Base-by-base conservation (phyloP, 495 filamentous ascomycete genomes). In the Xylaria intraflava region DNA sequence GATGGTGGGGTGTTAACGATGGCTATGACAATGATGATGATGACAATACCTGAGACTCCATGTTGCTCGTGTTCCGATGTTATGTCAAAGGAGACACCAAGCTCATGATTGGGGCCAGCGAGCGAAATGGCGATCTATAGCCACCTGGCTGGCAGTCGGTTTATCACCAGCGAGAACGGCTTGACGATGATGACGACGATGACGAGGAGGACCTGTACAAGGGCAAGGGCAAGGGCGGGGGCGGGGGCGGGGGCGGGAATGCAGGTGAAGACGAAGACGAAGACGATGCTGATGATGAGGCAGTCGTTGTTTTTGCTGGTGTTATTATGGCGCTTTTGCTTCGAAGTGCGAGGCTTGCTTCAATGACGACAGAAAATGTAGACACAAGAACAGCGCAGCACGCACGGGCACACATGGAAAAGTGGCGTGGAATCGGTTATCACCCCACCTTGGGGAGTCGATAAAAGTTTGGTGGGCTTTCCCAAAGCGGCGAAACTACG, bases 11-110 rank as follows among this genome's bases (percentile, higher is more conserved):
- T 17, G 17, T n/a, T 19, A 31, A 23, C 30, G 51, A 36, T 23
- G 26, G 20, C 20, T 4, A 46, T 2, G 31, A 23, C 2, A 27
- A 48, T 27, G 27, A 41, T 19, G 27, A 46, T 24, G 44, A 38
- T 50, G 40, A 46, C 47, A 16, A 57, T 53, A 67, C 65, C 65
- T 67, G 65, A 61, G 62, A 65, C 61, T 67, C 65, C 65, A 67
- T 67, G 53, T 57, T 67, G 60, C 33, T 49, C 30, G 53, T 56
- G 24, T 44, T 47, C 33, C 52, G 46, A 51, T 56, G 53, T 46
- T 56, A 56, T 44, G 46, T 40, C 23, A 42, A 26, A 46, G 43
- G 33, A 29, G 29, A 46, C 46, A 56, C 47, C 47, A 47, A 56
- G 53, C 46, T 56, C 53, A 56, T 49, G 39, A 46, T 43, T 39